Evolutionary conservation across 441 rosid genomes (phyloP).

Genomic region (Aquilaria agallochum): DNA sequence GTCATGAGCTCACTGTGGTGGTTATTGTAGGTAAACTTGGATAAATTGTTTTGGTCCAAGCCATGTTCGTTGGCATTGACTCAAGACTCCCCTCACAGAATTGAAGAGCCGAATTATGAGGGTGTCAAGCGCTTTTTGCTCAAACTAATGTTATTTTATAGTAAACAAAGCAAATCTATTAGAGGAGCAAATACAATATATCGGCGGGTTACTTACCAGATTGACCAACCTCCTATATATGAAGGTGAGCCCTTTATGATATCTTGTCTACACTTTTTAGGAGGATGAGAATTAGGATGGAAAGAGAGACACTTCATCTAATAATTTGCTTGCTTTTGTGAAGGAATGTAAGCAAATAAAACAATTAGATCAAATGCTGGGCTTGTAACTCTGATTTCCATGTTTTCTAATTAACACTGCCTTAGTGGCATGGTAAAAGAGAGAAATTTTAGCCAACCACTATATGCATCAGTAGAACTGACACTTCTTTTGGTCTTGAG

Average conservation of each 20-base stretch:
- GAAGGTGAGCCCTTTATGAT: conserved; percentile 46
- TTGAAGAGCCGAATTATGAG: conserved; percentile 72
- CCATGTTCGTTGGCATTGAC: conserved; percentile 88
- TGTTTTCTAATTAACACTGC: too few species aligned
- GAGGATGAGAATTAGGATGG: too few species aligned
- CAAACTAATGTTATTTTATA: conserved; percentile 71
- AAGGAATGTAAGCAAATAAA: too few species aligned
- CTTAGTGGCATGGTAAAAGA: too few species aligned
- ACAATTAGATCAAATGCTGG: too few species aligned
- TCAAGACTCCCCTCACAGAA: conserved; percentile 63
- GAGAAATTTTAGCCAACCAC: too few species aligned
- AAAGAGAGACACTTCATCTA: too few species aligned
- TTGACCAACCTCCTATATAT: conserved; percentile 77
- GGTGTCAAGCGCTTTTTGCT: conserved; percentile 57
- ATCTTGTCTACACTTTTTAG: neutral
- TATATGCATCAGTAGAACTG: too few species aligned
- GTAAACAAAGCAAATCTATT: conserved; percentile 81
- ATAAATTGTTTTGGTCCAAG: conserved; percentile 78
- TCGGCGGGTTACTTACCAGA: conserved; percentile 59
- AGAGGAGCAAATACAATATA: conserved; percentile 83
- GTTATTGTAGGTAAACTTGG: conserved; percentile 51
- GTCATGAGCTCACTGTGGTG: neutral
- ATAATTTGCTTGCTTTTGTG: too few species aligned
- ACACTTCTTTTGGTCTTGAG: too few species aligned
- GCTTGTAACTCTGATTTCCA: too few species aligned